Base-by-base conservation (phyloP, 805 yeast genomes). In the Yarrowia sp. region DNA sequence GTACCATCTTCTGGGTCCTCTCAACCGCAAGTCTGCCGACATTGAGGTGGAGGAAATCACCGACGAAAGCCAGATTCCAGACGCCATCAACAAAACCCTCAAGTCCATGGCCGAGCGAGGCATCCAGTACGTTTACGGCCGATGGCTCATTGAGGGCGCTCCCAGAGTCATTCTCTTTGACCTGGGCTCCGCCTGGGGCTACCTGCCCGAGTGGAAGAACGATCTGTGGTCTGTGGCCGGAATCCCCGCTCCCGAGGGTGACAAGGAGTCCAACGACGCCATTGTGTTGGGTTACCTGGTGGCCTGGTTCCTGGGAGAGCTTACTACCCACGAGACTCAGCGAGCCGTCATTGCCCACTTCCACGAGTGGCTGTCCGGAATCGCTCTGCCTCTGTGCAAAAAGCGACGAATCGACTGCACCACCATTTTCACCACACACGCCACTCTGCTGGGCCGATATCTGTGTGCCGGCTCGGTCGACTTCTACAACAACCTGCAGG, bases 351-450 rank as follows among this genome's bases (percentile, higher is more conserved):
- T 93, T 67, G 87, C 95, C 65, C 99, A 93, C 74, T 92, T 89
- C 75, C 99, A 93, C 79, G 99, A 93, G 79, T 93, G 99, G 99
- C 82, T 93, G 66, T 98, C 99, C 1, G 98, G 98, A 70, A 92
- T 95, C 51, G 97, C 96, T 0, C 79, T 95, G 67, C 98, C 99
- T 0, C 80, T 93, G 65, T 92, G 97, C 75, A 82, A 97, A 72
- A 90, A 90, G 76, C 85, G 98, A 72, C 84, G 91, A 71, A 87
- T 93, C 66, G 99, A 93, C 72, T 92, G 91, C 67, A 91, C 97
- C 66, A 92, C 99, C 26, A 88, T 93, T 68, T 93, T 93, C 81
- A 93, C 99, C 41, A 93, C 99, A 22, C 99, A 93, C 76, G 99
- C 99, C 3, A 93, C 99, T 11, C 80, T 93, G 68, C 82, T 95